Percentiles rank a stretch among this genome's conserved stretches.
Evolutionary conservation across 2,329 filamentous ascomycete species (phyloP).

Genomic region (Fusarium secorum): DNA sequence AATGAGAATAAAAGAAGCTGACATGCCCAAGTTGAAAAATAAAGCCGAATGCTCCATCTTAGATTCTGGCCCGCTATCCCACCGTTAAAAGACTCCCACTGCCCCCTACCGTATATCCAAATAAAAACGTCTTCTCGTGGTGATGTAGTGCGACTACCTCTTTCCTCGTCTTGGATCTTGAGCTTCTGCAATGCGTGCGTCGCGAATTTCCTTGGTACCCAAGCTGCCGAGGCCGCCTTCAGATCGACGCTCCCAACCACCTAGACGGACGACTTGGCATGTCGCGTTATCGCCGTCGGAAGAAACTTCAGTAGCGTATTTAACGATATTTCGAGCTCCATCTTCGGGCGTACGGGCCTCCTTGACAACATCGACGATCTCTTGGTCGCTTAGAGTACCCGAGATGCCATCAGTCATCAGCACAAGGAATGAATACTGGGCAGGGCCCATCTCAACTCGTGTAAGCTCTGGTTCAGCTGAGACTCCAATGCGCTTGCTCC

Average conservation of each 20-base stretch:
- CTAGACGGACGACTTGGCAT: conserved; percentile 71
- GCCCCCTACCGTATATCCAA: neutral
- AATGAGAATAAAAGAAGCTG: conserved; percentile 23
- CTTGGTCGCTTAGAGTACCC: conserved; percentile 86
- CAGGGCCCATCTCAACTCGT: conserved; percentile 79
- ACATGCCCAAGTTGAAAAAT: conserved; percentile 6
- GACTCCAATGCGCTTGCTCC: conserved; percentile 89
- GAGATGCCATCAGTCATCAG: conserved; percentile 90
- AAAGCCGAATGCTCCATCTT: conserved; percentile 8
- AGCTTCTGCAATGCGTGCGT: conserved; percentile 82
- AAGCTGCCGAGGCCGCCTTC: conserved; percentile 90
- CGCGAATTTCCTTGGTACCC: conserved; percentile 90
- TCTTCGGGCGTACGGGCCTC: conserved; percentile 92
- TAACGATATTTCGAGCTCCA: conserved; percentile 79
- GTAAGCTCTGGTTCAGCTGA: conserved; percentile 91
- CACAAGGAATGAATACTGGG: conserved; percentile 88
- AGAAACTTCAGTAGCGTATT: conserved; percentile 87
- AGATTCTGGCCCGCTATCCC: neutral
- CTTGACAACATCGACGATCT: conserved; percentile 95
- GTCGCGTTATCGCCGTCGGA: conserved; percentile 73
- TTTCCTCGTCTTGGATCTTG: conserved; percentile 79
- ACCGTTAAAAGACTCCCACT: neutral
- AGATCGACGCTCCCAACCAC: conserved; percentile 74
- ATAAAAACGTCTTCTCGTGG: neutral
- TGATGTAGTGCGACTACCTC: conserved; percentile 44